These are phyloP conservation scores for Trametes punicea DNA, from an alignment of 768 basidiomycete species.

Conservation along the genomic window DNA sequence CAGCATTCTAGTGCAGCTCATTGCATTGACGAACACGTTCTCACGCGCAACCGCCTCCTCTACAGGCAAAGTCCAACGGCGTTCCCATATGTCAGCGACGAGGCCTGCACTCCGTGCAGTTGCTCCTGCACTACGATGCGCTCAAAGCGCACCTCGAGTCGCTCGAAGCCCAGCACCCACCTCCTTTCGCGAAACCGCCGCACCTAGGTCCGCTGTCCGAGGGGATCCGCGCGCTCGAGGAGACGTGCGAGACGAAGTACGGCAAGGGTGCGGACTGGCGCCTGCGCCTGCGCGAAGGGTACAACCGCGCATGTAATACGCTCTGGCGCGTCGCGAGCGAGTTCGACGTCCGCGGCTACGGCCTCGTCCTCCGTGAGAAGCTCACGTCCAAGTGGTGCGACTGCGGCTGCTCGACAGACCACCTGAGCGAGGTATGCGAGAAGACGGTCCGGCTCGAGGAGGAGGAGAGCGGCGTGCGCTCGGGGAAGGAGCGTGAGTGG, in stretches of 20 bases:
- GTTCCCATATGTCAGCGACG: slow-evolving; percentile 60
- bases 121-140: slow-evolving; percentile 58
- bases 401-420: slow-evolving; percentile 77
- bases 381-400: slow-evolving; percentile 76
- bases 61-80: slow-evolving; percentile 67
- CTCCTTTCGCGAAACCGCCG: slow-evolving; percentile 62
- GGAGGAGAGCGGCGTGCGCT: slow-evolving; percentile 51
- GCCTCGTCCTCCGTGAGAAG: slow-evolving; percentile 65
- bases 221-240: slow-evolving; percentile 60
- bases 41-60: not conserved
- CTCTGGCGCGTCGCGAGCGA: slow-evolving; percentile 70
- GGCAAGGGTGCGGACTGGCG: slow-evolving; percentile 50
- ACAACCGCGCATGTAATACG: slow-evolving; percentile 59
- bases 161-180: slow-evolving; percentile 54
- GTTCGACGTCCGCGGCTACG: slow-evolving; percentile 72
- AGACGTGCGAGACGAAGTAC: slow-evolving; percentile 59
- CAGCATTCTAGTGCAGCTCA: too few species aligned
- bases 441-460: slow-evolving; percentile 68
- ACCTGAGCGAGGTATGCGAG: slow-evolving; percentile 75
- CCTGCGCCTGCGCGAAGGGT: slow-evolving; percentile 56
- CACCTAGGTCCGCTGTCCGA: slow-evolving; percentile 58
- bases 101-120: slow-evolving; percentile 63
- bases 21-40: not conserved
- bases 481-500: slow-evolving; percentile 74
- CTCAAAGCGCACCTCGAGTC: slow-evolving; percentile 60